phyloP scores from a whole-genome alignment of 805 yeast species.

The Suhomyces vadensis region DNA sequence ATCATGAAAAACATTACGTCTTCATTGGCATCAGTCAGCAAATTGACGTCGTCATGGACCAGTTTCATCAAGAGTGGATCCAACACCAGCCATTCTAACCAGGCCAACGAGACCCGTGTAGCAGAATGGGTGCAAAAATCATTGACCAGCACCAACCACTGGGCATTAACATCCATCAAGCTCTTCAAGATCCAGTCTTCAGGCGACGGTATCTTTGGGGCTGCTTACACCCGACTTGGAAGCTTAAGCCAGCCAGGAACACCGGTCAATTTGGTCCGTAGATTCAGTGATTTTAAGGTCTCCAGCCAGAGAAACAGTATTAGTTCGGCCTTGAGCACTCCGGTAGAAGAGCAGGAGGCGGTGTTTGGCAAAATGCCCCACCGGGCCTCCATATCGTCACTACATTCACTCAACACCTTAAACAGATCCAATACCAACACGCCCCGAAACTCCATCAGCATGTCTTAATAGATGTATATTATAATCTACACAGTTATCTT shows the following conservation, averaged over 20 bases:
- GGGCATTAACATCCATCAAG: constrained; percentile 52
- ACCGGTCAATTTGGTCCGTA: constrained; percentile 49
- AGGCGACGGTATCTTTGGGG: constrained; percentile 22
- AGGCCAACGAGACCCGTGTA: constrained; percentile 13
- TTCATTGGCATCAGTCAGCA: constrained; percentile 38
- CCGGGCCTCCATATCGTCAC: constrained; percentile 35
- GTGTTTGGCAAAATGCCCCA: constrained; percentile 15
- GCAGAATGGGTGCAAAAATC: constrained; percentile 29
- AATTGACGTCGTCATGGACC: constrained; percentile 40
- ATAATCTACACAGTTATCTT: neutral
- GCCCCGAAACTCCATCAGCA: constrained; percentile 37
- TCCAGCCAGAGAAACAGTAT: constrained; percentile 28
- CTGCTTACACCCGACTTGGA: constrained; percentile 13
- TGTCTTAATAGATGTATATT: constrained; percentile 3
- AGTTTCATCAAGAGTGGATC: constrained; percentile 26
- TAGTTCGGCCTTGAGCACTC: constrained; percentile 22
- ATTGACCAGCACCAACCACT: constrained; percentile 44
- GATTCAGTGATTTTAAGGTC: constrained; percentile 47
- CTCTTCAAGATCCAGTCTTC: constrained; percentile 47
- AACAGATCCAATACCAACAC: constrained; percentile 38
- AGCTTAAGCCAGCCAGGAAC: constrained; percentile 21
- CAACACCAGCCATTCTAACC: constrained; percentile 7
- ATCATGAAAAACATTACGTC: constrained; percentile 42
- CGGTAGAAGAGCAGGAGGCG: constrained; percentile 34
- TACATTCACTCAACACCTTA: constrained; percentile 42